These are phyloP conservation scores for Penicillium frequentans DNA, from an alignment of 2,329 filamentous ascomycete genomes.

Conservation along the genomic window DNA sequence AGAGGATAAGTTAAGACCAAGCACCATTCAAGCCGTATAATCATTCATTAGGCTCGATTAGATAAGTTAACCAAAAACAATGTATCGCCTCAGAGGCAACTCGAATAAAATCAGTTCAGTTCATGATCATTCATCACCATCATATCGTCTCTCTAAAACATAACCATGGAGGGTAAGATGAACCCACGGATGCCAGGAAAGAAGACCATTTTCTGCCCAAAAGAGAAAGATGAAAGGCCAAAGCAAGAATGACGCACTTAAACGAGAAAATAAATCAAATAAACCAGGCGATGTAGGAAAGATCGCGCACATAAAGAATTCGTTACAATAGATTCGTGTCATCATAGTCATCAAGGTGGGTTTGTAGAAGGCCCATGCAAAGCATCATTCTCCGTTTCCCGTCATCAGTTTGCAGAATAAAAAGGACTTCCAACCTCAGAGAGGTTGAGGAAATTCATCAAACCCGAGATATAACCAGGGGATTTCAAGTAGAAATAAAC, in stretches of 20 bases:
- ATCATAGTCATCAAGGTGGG: constrained; percentile 35
- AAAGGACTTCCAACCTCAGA: constrained; percentile 1
- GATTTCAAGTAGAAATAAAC: background rate
- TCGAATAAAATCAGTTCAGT: constrained; percentile 3
- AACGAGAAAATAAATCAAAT: constrained; percentile 1
- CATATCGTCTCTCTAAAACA: constrained; percentile 29
- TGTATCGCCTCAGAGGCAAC: background rate
- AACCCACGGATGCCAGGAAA: constrained; percentile 9
- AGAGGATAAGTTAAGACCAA: background rate
- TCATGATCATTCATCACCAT: constrained; percentile 30
- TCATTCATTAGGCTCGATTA: background rate
- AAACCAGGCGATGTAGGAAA: constrained; percentile 11
- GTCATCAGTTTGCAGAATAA: constrained; percentile 10
- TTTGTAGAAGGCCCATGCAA: constrained; percentile 5
- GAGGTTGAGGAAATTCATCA: background rate
- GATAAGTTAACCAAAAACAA: background rate
- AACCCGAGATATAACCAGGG: background rate
- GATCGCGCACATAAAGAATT: constrained; percentile 26
- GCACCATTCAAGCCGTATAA: background rate
- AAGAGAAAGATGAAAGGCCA: constrained; percentile 4
- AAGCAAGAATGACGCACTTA: constrained; percentile 2
- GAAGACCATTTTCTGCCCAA: constrained; percentile 16
- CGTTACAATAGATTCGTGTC: constrained; percentile 37
- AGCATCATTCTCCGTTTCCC: background rate
- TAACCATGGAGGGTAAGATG: constrained; percentile 7